Evolutionary conservation across 805 yeast species (phyloP), one percentile per base, ranked within the genome.

Genomic region (Ogataea trehalophila): DNA sequence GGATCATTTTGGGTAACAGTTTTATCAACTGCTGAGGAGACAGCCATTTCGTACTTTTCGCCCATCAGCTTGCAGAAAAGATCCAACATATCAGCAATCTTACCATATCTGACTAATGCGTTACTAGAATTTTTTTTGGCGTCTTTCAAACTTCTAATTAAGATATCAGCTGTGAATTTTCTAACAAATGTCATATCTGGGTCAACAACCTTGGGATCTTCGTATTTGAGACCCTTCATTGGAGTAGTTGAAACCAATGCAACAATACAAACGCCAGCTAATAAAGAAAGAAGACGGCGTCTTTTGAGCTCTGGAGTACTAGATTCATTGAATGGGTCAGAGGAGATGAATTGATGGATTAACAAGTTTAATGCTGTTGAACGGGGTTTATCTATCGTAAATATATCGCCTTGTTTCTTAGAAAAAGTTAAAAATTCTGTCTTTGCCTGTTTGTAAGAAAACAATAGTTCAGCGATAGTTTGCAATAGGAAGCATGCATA

Each of bases 401-500:
- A 41, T 3, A 48, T 43, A 15, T 58, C 44, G 58, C 46, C 50
- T 49, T 62, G 44, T 61, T 82, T 81, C 70, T 82, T 84, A 2
- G 92, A 81, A 55, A 79, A 91, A 0, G 92, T 82, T 47, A 90
- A 68, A 57, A 91, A 85, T 57, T 90, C 96, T 43, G 86, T 74
- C 62, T 91, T 91, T 43, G 90, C 79, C 51, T 82, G 83, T 51
- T 83, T 85, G 61, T 90, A 91, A 2, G 96, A 86, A 2, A 83
- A 78, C 7, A 91, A 64, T 7, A 89, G 66, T 55, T 91, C 97
- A 0, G 82, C 75, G 37, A 90, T 64, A 0, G 80, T 67, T 54
- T 82, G 87, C 37, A 91, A 66, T 41, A 91, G 65, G 62, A 83
- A 90, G 39, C 83, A 75, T 49, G 81, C 79, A 56, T 86, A 83